Base-by-base conservation (phyloP, 2,329 filamentous ascomycete species). In the Metarhizium robertsii region DNA sequence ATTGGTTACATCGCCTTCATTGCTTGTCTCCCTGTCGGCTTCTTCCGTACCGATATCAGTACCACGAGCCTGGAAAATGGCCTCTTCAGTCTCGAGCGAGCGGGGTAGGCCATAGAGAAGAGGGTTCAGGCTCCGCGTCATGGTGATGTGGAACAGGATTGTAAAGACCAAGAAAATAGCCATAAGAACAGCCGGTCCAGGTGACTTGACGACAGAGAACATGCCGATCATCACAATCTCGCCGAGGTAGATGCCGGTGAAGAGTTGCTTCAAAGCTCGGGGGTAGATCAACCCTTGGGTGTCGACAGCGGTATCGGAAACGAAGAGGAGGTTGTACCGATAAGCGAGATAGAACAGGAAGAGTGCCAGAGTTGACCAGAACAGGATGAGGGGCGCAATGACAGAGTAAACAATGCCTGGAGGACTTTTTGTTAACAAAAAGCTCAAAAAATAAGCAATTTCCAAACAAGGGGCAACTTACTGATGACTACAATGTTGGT, bases 211-310 rank as follows among this genome's bases (percentile, higher is more conserved):
- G 55, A 92, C 83, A 47, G 81, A 83, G 66, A 95, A 94, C 42
- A 96, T 79, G 53, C 90, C 90, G 59, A 95, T 83, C 62, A 96
- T 75, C 68, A 88, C 92, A 55, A 92, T 72, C 63, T 92, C 85
- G 1, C 86, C 82, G 14, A 96, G 74, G 70, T 96, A 96, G 50
- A 94, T 77, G 53, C 91, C 90, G 2, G 85, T 82, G 47, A 92
- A 83, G 36, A 94, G 80, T 59, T 97, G 92, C 75, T 96, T 90
- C 47, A 97, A 79, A 5, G 90, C 92, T 29, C 90, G 87, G 1
- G 90, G 87, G 67, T 96, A 97, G 64, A 90, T 85, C 25, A 92
- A 83, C 51, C 94, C 92, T 65, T 90, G 90, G 50, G 91, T 96
- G 66, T 97, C 92, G 60, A 95, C 84, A 59, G 84, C 77, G 13